Base-by-base conservation (phyloP, 2,329 filamentous ascomycete genomes). In the Nigrospora sphaerica region DNA sequence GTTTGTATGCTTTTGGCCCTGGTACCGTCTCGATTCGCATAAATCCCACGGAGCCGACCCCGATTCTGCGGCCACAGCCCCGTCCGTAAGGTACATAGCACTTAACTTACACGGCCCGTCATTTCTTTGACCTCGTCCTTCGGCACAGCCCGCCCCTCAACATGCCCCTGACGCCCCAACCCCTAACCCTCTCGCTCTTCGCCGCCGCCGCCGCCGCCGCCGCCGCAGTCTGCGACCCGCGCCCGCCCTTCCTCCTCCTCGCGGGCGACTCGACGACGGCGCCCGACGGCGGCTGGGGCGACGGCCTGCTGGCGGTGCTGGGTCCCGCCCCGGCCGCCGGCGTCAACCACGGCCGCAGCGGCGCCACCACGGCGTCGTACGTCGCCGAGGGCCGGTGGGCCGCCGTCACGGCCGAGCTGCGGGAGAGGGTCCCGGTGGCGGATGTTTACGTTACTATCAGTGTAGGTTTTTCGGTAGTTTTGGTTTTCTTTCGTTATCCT, bases 281-380 rank as follows among this genome's bases (percentile, higher is more conserved):
- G 0, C 46, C 60, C 3, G 57, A 65, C 28, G 74, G 73, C 17
- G 74, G 78, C 19, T 82, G 78, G 78, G 79, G 79, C n/a, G 66
- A 80, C 49, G 79, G 75, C 0, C 78, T 82, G 52, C 63, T 83
- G 9, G 66, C 68, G 0, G 73, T 71, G 0, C 65, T 85, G 0
- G 23, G 23, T 9, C 61, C 63, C 7, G 49, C 55, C 2, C 70
- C 71, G 0, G 77, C 78, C 0, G 64, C 64, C 33, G 80, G 79
- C 2, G 60, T 69, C 32, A 83, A 85, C 54, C 69, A 73, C 33
- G 81, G 73, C 3, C 71, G 78, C 54, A 75, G 75, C 50, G 77
- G 77, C 6, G 70, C 72, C 2, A 81, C 78, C 2, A 83, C 80
- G 0, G 71, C 70, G 3, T 77, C 73, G 0, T 84, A 77, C 56